Percentiles rank a stretch among this genome's conserved stretches.
phyloP scores from a whole-genome alignment of 2,329 filamentous ascomycete genomes.

The Myotisia sp. region DNA sequence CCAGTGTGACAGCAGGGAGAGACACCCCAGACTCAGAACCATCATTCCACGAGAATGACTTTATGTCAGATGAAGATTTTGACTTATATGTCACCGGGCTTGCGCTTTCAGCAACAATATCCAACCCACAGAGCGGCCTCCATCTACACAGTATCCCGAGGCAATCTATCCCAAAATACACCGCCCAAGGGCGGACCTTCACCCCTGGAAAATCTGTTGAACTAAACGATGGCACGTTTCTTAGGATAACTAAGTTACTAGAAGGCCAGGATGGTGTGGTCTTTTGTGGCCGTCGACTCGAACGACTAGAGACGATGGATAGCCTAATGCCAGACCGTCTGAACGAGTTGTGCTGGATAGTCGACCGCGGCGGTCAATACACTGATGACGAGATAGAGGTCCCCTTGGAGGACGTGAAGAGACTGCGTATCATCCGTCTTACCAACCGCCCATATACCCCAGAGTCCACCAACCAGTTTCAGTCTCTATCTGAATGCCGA shows the following conservation, averaged over 20 bases:
- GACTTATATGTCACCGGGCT: constrained; percentile 10
- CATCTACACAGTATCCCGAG: too few species aligned
- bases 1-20: not conserved
- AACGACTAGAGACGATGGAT: constrained; percentile 20
- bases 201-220: constrained; percentile 23
- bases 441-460: constrained; percentile 43
- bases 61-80: constrained; percentile 17
- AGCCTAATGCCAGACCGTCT: constrained; percentile 23
- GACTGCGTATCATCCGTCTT: constrained; percentile 32
- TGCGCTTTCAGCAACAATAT: constrained; percentile 4
- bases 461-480: constrained; percentile 10
- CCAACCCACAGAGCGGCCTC: too few species aligned
- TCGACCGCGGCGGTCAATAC: constrained; percentile 19
- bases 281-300: constrained; percentile 28
- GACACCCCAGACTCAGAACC: not conserved
- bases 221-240: constrained; percentile 26
- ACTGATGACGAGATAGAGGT: constrained; percentile 27
- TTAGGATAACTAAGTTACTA: constrained; percentile 28
- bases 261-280: constrained; percentile 14
- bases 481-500: constrained; percentile 13
- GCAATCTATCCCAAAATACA: constrained; percentile 11
- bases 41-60: constrained; percentile 14
- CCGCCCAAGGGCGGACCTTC: constrained; percentile 15
- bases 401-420: constrained; percentile 23
- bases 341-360: constrained; percentile 35